Conservation (phyloP, 2,329 filamentous ascomycete species). For the Sporothrix luriei region DNA sequence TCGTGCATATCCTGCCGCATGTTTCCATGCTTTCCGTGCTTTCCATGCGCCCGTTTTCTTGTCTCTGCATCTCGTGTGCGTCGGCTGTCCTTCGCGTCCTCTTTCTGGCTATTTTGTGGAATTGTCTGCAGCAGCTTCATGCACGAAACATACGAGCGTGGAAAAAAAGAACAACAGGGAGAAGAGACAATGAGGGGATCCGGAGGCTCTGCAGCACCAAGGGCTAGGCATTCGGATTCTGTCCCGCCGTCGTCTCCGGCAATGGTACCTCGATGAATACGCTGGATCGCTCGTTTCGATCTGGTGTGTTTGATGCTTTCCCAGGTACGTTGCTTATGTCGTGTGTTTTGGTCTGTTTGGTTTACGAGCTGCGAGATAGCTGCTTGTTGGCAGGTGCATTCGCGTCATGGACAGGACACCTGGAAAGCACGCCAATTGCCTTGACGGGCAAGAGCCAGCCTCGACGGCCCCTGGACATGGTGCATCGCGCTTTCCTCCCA, state of each 20-base stretch:
- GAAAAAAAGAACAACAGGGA: not conserved
- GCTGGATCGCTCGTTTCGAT: constrained; percentile 4
- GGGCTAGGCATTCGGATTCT: not conserved
- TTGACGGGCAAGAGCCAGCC: not conserved
- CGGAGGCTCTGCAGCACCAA: not conserved
- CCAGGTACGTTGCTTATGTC: not conserved
- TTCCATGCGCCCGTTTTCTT: not conserved
- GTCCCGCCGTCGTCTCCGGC: not conserved
- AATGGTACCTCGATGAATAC: not conserved
- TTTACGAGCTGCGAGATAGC: constrained; percentile 6
- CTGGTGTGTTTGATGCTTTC: not conserved
- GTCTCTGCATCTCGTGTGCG: not conserved
- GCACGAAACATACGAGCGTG: constrained; percentile 13
- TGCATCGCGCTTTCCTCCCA: constrained; percentile 19
- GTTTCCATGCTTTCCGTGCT: constrained; percentile 9
- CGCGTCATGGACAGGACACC: constrained; percentile 22
- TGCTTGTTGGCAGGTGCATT: constrained; percentile 3
- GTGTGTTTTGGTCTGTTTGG: not conserved
- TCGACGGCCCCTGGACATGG: not conserved
- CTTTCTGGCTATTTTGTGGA: constrained; percentile 1
- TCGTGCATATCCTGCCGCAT: constrained; percentile 14
- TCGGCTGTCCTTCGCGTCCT: constrained; percentile 2
- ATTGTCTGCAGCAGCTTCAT: constrained; percentile 21
- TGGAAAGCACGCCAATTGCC: not conserved
- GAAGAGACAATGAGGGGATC: not conserved